A percentile compares a stretch with the other conserved stretches of the same genome.
These are phyloP conservation scores for Suhomyces prunicola DNA, from an alignment of 805 yeast genomes.

Conservation along the genomic window DNA sequence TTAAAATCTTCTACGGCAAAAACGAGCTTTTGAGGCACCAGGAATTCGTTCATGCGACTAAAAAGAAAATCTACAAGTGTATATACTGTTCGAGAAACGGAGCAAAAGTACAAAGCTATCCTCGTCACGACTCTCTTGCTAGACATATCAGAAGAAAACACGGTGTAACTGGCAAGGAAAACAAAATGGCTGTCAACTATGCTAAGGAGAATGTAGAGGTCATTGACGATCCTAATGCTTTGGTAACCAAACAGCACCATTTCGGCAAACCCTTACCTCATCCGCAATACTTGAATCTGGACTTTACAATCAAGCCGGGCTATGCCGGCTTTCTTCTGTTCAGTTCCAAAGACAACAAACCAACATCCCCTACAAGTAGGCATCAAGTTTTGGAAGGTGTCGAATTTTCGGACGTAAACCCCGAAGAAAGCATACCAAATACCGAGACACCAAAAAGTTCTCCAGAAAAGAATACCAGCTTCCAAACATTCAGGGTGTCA, in stretches of 20 bases:
- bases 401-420: background rate
- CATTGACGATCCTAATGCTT: constrained; percentile 28
- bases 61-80: constrained; percentile 40
- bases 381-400: background rate
- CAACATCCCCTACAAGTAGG: background rate
- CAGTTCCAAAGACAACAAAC: constrained; percentile 13
- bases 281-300: constrained; percentile 28
- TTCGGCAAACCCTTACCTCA: constrained; percentile 26
- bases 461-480: background rate
- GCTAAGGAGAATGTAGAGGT: constrained; percentile 42
- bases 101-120: constrained; percentile 38
- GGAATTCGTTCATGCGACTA: constrained; percentile 46
- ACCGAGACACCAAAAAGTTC: background rate
- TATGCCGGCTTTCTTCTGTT: constrained; percentile 31
- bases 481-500: background rate
- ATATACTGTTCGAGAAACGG: constrained; percentile 36
- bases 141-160: constrained; percentile 44
- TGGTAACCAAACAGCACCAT: constrained; percentile 7
- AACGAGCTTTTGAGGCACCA: constrained; percentile 43
- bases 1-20: constrained; percentile 42
- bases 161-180: constrained; percentile 43
- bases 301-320: constrained; percentile 27
- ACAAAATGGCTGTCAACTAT: constrained; percentile 42
- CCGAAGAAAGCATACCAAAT: background rate
- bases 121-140: constrained; percentile 43